Conservation (phyloP, 2,329 filamentous ascomycete species). For the Bimuria novae-zelandiae region DNA sequence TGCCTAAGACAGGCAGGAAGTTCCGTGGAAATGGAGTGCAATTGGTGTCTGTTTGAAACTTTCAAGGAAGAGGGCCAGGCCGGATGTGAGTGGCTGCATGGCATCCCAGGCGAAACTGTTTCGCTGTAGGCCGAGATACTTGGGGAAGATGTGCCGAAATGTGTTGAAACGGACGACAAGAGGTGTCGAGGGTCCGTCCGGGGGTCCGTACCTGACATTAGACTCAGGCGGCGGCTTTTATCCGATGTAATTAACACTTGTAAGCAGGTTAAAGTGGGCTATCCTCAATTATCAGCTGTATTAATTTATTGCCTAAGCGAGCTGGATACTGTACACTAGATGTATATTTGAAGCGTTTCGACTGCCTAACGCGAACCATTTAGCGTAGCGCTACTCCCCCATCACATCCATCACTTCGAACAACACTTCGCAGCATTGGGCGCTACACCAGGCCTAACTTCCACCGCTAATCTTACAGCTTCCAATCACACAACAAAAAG, state of each 20-base stretch:
- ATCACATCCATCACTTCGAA: neutral
- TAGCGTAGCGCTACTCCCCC: neutral
- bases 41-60: conserved; percentile 35
- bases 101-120: conserved; percentile 14
- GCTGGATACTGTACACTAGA: neutral
- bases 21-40: conserved; percentile 17
- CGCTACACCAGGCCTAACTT: neutral
- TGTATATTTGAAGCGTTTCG: neutral
- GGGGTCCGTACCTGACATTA: neutral
- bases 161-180: conserved; percentile 2
- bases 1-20: conserved; percentile 8
- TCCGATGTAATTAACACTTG: neutral
- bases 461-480: neutral
- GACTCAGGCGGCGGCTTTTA: neutral
- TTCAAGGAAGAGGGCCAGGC: conserved; percentile 25
- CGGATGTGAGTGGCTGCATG: conserved; percentile 20
- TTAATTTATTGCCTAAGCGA: neutral
- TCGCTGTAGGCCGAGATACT: conserved; percentile 9
- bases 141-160: conserved; percentile 8
- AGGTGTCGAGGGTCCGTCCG: neutral
- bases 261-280: neutral
- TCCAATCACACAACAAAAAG: neutral
- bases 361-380: neutral
- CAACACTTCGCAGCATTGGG: neutral
- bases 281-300: neutral